Base-by-base conservation (phyloP, 306 rosid species). In the Glycyrrhiza uralensis region DNA sequence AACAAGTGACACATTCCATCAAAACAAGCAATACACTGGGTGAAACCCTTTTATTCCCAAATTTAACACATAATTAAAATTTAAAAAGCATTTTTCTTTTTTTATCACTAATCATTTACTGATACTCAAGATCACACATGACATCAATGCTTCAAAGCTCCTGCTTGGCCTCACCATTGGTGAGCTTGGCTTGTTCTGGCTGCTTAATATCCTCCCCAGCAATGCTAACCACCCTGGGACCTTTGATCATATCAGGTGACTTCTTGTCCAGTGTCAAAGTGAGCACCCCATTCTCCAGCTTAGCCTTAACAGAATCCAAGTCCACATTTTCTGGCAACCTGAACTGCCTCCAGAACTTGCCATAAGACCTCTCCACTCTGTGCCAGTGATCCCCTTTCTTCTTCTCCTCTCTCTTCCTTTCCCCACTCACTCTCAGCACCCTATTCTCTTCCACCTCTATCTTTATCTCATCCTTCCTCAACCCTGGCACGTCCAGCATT, bases 301-400 rank as follows among this genome's bases (percentile, higher is more conserved):
- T 84, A 29, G 96, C 89, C 50, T 80, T 74, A 1, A 90, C 82
- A 39, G 86, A 73, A 51, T 87, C 90, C 78, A 87, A 52, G 69
- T 90, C 87, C 68, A 76, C 89, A 57, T 87, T 83, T 4, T 82
- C 81, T 2, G 92, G 96, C 67, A 90, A 13, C 76, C 76, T 77
- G 50, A 90, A 90, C 74, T 78, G 87, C 66, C 96, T 85, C 90
- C 89, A 85, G 42, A 90, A 90, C 67, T 82, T 87, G 4, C 96
- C 96, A 19, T 66, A 80, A 1, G 86, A 69, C 59, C 92, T 79
- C 72, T 90, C 92, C 4, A 87, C 74, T 9, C 92, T 71, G 29
- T 87, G 90, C 90, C 90, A 85, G 18, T 80, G 91, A 32, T 90
- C 90, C 3, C 85, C 87, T 35, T 85, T 79, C 70, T 76, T 80